Conservation (phyloP, 192 early-diverging fungal genomes). For the Backusella sp. region DNA sequence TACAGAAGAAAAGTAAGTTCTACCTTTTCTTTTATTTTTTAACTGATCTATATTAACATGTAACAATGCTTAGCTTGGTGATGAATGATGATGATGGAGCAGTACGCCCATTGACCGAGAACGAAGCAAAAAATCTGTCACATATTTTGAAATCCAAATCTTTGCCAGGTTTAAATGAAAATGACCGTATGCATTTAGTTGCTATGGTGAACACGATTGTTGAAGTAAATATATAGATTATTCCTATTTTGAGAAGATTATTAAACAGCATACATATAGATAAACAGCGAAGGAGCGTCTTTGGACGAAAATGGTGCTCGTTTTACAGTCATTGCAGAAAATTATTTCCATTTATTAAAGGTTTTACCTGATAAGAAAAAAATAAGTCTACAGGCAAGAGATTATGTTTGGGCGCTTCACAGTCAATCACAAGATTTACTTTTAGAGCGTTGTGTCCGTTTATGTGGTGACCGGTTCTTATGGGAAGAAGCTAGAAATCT, state of each 20-base stretch:
- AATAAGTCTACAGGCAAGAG: conserved; percentile 58
- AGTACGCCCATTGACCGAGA: conserved; percentile 5
- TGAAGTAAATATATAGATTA: conserved; percentile 41
- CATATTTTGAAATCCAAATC: conserved; percentile 54
- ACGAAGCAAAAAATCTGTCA: conserved; percentile 31
- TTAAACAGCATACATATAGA: conserved; percentile 37
- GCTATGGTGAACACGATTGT: conserved; percentile 76
- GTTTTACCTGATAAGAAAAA: conserved; percentile 51
- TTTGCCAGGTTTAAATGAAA: conserved; percentile 61
- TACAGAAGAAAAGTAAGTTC: conserved; percentile 11
- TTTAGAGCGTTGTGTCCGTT: conserved; percentile 54
- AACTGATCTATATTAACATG: background rate
- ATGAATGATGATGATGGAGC: conserved; percentile 23
- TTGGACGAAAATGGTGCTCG: conserved; percentile 87
- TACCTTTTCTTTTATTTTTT: background rate
- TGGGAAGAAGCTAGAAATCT: conserved; percentile 83
- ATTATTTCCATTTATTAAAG: conserved; percentile 62
- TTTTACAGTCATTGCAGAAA: conserved; percentile 71
- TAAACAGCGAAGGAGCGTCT: conserved; percentile 66
- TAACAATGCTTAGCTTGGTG: background rate
- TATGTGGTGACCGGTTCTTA: conserved; percentile 59
- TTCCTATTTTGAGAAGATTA: background rate
- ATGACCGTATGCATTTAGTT: conserved; percentile 70
- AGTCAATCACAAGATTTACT: conserved; percentile 87
- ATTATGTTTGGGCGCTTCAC: conserved; percentile 83